phyloP scores from a whole-genome alignment of 495 filamentous ascomycete genomes.

The Neurospora hispaniola region DNA sequence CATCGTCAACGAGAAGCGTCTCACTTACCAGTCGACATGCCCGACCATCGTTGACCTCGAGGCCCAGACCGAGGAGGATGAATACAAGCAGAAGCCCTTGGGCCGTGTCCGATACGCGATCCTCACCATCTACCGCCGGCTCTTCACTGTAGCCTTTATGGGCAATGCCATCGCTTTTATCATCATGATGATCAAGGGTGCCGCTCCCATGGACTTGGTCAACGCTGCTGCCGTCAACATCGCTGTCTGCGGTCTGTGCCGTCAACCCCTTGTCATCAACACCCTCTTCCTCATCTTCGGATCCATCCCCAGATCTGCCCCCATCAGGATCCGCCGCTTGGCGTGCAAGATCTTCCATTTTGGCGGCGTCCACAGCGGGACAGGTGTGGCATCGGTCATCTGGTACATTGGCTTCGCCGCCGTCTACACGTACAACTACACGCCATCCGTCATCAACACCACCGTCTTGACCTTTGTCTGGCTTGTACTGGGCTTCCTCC shows the following conservation, averaged over 20 bases:
- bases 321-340: constrained; percentile 51
- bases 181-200: constrained; percentile 15
- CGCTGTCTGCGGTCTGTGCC: constrained; percentile 44
- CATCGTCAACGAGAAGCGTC: constrained; percentile 2
- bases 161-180: constrained; percentile 22
- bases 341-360: constrained; percentile 66
- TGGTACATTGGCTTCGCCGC: constrained; percentile 53
- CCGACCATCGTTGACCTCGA: constrained; percentile 11
- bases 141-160: constrained; percentile 22
- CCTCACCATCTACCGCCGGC: constrained; percentile 24
- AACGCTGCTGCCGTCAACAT: constrained; percentile 36
- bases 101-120: constrained; percentile 19
- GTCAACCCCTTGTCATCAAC: constrained; percentile 67
- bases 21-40: background rate
- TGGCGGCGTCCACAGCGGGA: constrained; percentile 66
- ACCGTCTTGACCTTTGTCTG: constrained; percentile 24
- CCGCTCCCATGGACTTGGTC: constrained; percentile 18
- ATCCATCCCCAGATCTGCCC: constrained; percentile 45
- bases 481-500: constrained; percentile 28
- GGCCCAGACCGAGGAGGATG: constrained; percentile 8
- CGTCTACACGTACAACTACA: constrained; percentile 36
- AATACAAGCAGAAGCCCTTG: constrained; percentile 14
- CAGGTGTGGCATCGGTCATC: constrained; percentile 52
- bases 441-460: constrained; percentile 8
- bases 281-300: constrained; percentile 51